Evolutionary conservation across 768 basidiomycete species (phyloP), one percentile per base, ranked within the genome.

Genomic region (Termitomyces sp.): DNA sequence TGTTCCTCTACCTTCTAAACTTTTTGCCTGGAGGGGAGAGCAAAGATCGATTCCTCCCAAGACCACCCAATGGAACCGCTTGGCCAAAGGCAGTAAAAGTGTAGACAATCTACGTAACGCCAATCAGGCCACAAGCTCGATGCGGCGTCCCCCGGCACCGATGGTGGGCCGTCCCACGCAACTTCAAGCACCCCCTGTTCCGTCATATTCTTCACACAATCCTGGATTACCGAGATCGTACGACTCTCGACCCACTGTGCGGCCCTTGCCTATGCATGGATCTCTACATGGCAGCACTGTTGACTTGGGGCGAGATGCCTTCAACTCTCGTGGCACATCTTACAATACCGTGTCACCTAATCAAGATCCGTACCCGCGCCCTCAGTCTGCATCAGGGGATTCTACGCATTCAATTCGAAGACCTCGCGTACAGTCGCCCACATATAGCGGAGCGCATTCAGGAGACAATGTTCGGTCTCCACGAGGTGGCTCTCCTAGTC

Each of bases 351-450:
- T 77, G 54, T 79, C 81, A 16, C 77, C 82, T 6, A 74, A 66
- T 55, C 75, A 77, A 51, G 87, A 89, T 1, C 83, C 85, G 2
- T 81, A 78, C 64, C 78, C 82, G 20, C 80, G 87, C 37, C 84
- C 88, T 2, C 82, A 78, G 50, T 88, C 88, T 33, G 84, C 86
- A 13, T 66, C 78, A n/a, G 83, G 80, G 49, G 81, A 83, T 53
- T 66, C 76, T 37, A 69, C 73, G 5, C 75, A 79, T 10, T 73
- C 77, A n/a, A 68, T 72, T 10, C 68, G 69, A 31, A 70, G 68
- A 45, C 65, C 64, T 20, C 69, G 69, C 24, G 51, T 72, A 36
- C 75, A 73, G 42, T 75, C 77, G 1, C 76, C 78, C 2, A 74
- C 72, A 9, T 73, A 73, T 57, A 70, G 68, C 31, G 68, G 66